Base-by-base conservation (phyloP, 108 stramenopile genomes). In the Cyclotella sp. region DNA sequence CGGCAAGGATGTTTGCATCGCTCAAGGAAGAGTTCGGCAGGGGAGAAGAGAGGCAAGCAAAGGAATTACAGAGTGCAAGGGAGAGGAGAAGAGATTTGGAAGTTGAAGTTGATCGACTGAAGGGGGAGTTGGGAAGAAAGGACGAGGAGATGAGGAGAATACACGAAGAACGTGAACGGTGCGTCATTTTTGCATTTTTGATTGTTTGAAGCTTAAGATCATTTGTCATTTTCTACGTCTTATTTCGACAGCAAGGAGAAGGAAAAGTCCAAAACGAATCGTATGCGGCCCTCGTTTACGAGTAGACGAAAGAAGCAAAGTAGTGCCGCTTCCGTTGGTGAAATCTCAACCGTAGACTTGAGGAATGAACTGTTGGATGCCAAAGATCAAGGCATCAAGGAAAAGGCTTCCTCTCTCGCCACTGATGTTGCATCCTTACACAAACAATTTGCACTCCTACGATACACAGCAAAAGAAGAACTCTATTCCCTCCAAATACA, bases 21-120 rank as follows among this genome's bases (percentile, higher is more conserved):
- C 46, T 86, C 51, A 84, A 84, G 59, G 53, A 79, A 11, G 73
- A 80, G 19, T 86, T 82, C 61, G 70, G 39, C 26, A 51, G 60
- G 11, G 62, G 69, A 0, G 88, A 88, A 27, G 55, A 54, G 53
- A 41, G 52, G 76, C 80, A 90, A 59, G 53, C 26, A 21, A 73
- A 76, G 12, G 76, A 85, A 13, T 57, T 89, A 18, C 63, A 75
- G 40, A 55, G 24, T 21, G 80, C 73, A 16, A 39, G 62, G 18
- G 85, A 84, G 16, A 70, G 75, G 21, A 89, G 82, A 68, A 73
- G 87, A 27, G 46, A 30, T 27, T 62, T 91, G 60, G 88, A 91
- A 60, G 70, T 87, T 10, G 88, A 91, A 68, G 49, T 89, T 15
- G 81, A 88, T 22, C 21, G 58, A 16, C 41, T 76, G 19, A 71